Percentiles rank a stretch among this genome's conserved stretches.
Evolutionary conservation across 2,329 filamentous ascomycete species (phyloP).

Genomic region (Curvularia spicifera): DNA sequence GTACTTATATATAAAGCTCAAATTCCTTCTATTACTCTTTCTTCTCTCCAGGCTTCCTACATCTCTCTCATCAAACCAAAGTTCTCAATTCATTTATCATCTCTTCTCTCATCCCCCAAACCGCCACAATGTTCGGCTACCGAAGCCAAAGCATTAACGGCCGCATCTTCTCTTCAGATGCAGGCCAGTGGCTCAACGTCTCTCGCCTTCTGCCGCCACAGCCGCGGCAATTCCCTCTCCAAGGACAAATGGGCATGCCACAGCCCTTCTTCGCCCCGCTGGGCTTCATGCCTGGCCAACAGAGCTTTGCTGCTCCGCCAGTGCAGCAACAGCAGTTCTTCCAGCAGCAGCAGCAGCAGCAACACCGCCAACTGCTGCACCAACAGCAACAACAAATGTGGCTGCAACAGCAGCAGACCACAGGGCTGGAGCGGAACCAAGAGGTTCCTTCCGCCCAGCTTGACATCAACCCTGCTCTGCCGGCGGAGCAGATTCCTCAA

Average conservation of each 20-base stretch:
- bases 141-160: background rate
- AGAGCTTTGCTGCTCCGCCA: background rate
- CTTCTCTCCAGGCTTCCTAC: background rate
- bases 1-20: too few relatives aligned
- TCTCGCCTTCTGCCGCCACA: background rate
- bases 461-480: background rate
- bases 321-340: background rate
- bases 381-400: background rate
- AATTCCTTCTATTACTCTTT: too few relatives aligned
- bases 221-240: background rate
- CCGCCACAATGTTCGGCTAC: background rate
- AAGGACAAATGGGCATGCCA: slow-evolving; percentile 3
- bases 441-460: background rate
- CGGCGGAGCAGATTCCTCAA: background rate
- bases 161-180: background rate
- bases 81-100: background rate
- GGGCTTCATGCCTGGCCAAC: background rate
- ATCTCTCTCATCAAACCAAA: background rate
- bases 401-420: background rate
- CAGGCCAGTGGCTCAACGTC: background rate
- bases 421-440: background rate
- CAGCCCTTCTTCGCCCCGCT: background rate
- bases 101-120: background rate
- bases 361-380: background rate
- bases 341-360: background rate